These are phyloP conservation scores for Oryza punctata DNA, from an alignment of 176 grass and related monocot species.

Conservation along the genomic window DNA sequence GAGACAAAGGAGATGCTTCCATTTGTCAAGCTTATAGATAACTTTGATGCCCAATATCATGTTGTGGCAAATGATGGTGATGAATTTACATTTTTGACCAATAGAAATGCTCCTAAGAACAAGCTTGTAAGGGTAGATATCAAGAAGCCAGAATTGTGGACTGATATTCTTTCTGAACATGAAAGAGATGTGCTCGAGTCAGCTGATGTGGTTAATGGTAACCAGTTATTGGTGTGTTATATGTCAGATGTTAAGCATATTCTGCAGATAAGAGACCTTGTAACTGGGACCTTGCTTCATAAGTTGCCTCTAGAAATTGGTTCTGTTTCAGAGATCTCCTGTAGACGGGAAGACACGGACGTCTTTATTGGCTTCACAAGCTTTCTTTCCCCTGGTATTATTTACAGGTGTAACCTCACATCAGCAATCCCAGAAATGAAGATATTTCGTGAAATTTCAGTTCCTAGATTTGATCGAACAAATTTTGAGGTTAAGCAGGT, in stretches of 20 bases:
- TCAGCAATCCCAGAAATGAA: constrained; percentile 73
- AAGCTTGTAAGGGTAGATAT: constrained; percentile 82
- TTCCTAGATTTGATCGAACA: constrained; percentile 77
- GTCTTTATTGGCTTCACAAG: constrained; percentile 89
- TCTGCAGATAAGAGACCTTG: constrained; percentile 84
- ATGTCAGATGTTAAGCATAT: constrained; percentile 92
- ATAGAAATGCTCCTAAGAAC: constrained; percentile 80
- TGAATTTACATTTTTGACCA: constrained; percentile 87
- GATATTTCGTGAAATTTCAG: constrained; percentile 76
- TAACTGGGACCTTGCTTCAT: constrained; percentile 73
- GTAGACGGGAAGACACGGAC: constrained; percentile 74
- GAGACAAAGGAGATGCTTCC: constrained; percentile 63
- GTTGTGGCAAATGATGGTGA: constrained; percentile 74
- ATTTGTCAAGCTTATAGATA: constrained; percentile 87
- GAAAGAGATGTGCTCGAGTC: constrained; percentile 81
- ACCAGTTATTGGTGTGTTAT: constrained; percentile 81
- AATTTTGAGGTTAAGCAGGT: constrained; percentile 88
- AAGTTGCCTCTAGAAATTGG: constrained; percentile 85
- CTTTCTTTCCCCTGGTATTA: constrained; percentile 91
- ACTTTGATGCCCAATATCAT: constrained; percentile 78
- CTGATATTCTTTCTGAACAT: constrained; percentile 71
- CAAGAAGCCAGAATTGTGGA: constrained; percentile 61
- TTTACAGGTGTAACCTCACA: constrained; percentile 73
- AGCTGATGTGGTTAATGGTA: constrained; percentile 59
- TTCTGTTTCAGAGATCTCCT: constrained; percentile 74